These are phyloP conservation scores for Naganishia liquefaciens DNA, from an alignment of 1,284 basidiomycete species.

Conservation along the genomic window DNA sequence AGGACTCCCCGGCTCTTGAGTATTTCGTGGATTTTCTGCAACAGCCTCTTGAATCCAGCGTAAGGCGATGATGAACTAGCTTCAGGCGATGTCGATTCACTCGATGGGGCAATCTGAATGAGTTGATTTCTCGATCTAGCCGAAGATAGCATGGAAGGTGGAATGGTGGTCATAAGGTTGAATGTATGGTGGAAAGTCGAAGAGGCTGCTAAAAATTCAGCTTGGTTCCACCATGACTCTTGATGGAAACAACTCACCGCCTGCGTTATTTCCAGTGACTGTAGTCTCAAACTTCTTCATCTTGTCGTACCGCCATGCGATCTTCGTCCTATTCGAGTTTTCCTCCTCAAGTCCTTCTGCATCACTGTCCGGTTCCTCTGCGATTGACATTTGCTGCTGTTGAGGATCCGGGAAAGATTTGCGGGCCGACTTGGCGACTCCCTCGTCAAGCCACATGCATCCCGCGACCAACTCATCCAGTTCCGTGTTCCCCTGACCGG, in stretches of 20 bases:
- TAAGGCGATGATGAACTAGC: slow-evolving; percentile 2
- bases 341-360: slow-evolving; percentile 56
- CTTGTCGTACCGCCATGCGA: slow-evolving; percentile 92
- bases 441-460: slow-evolving; percentile 72
- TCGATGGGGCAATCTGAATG: slow-evolving; percentile 1
- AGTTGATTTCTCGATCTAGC: slow-evolving; percentile 15
- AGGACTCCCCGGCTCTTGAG: slow-evolving; percentile 15
- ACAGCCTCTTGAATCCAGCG: slow-evolving; percentile 7
- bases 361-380: slow-evolving; percentile 56
- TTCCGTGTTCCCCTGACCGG: slow-evolving; percentile 36
- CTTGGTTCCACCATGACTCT: background rate
- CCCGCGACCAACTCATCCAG: slow-evolving; percentile 60
- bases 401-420: slow-evolving; percentile 12
- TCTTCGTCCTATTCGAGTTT: slow-evolving; percentile 61
- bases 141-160: slow-evolving; percentile 6
- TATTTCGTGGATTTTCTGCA: background rate
- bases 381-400: slow-evolving; percentile 38
- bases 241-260: slow-evolving; percentile 18
- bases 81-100: background rate
- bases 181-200: slow-evolving; percentile 31
- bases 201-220: background rate
- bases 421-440: slow-evolving; percentile 36
- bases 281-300: slow-evolving; percentile 91
- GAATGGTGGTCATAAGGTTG: slow-evolving; percentile 31
- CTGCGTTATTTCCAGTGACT: slow-evolving; percentile 52